These are phyloP conservation scores for Solanum chiquidenum DNA, from an alignment of 257 asterid species.

Conservation along the genomic window DNA sequence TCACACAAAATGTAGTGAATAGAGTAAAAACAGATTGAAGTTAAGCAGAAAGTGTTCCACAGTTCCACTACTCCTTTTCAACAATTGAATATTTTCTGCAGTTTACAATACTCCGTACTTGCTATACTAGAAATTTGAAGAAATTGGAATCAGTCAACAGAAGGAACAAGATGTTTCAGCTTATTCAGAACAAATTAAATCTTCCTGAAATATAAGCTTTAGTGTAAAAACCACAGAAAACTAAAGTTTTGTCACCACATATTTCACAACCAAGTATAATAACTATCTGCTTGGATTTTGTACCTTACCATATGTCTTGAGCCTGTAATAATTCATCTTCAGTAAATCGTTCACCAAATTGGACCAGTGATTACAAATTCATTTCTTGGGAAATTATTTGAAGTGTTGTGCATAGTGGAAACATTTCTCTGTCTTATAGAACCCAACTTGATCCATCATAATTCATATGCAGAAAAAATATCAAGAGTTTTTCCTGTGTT, in stretches of 20 bases:
- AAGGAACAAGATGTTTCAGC: background rate
- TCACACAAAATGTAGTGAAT: background rate
- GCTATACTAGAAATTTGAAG: background rate
- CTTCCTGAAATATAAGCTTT: background rate
- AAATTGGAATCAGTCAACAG: background rate
- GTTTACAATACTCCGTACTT: background rate
- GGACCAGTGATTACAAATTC: background rate
- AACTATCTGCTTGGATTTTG: background rate
- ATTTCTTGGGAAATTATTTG: background rate
- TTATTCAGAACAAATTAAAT: background rate
- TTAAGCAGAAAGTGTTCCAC: background rate
- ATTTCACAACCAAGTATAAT: background rate
- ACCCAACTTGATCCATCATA: background rate
- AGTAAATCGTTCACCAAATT: background rate
- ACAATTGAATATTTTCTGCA: background rate
- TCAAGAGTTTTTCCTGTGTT: background rate
- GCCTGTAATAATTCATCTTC: background rate
- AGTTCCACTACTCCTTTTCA: background rate
- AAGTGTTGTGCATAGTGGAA: background rate
- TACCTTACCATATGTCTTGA: background rate
- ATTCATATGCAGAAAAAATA: background rate
- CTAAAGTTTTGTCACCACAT: background rate
- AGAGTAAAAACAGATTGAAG: background rate
- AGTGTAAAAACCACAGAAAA: background rate
- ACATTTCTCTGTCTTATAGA: background rate